Evolutionary conservation across 1,284 basidiomycete genomes (phyloP).

Genomic region (Cryptococcus sp.): DNA sequence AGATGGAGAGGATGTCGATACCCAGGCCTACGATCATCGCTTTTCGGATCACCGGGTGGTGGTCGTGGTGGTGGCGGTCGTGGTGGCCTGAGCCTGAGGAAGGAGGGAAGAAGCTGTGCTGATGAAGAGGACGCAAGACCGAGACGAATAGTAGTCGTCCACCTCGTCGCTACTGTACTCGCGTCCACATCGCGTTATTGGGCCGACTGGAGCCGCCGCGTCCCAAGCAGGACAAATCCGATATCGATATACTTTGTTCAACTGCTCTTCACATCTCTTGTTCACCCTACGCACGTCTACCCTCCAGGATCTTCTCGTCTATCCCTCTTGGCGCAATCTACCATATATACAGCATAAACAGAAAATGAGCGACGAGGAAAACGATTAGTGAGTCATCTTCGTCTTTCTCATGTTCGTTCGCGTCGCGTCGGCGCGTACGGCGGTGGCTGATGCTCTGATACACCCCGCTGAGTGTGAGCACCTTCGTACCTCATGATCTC

Average conservation of each 20-base stretch:
- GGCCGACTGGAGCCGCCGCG: no score
- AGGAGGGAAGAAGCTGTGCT: no score
- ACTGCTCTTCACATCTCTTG: no score
- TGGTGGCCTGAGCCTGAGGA: no score
- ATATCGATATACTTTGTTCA: no score
- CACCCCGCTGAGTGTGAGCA: no score
- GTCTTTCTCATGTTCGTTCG: background rate
- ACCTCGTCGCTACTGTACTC: background rate
- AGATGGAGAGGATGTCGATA: slow-evolving; percentile 68
- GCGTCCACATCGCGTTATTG: background rate
- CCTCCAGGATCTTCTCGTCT: no score
- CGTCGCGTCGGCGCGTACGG: background rate
- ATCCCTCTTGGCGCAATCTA: no score
- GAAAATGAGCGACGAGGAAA: slow-evolving; percentile 37
- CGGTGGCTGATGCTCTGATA: background rate
- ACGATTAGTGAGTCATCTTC: slow-evolving; percentile 29
- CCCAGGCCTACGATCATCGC: slow-evolving; percentile 66
- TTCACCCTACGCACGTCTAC: no score
- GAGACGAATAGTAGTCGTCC: no score
- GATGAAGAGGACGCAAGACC: background rate
- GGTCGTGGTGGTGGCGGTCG: no score
- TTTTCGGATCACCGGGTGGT: background rate
- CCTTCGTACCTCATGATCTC: background rate
- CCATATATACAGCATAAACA: background rate
- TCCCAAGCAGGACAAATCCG: no score